Base-by-base conservation (phyloP, 345 rosid genomes). In the Aurinia saxatilis region DNA sequence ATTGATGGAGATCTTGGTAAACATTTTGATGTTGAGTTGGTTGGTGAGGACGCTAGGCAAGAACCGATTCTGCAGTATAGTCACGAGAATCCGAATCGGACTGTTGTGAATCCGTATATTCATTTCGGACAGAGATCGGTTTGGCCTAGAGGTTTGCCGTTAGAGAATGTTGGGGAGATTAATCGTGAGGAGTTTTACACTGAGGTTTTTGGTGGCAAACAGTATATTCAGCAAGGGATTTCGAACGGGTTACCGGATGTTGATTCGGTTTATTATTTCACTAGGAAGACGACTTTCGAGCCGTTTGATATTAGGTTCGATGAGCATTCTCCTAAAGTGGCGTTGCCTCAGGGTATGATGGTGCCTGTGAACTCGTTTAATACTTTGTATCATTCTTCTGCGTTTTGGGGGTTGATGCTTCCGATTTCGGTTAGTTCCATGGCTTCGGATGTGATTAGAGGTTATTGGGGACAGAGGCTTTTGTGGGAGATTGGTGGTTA, bases 81-180 rank as follows among this genome's bases (percentile, higher is more conserved):
- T 63, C 98, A 92, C 48, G 89, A 89, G n/a, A 80, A 85, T 56
- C 82, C 80, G 3, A 85, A 92, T 63, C 77, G 91, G 60, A 83
- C 86, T 55, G 81, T 92, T 14, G 84, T 83, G 17, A 92, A 92
- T 71, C 98, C 98, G 10, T 92, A 89, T 47, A 75, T 92, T 29
- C 98, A 92, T 79, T 92, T 92, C 6, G 98, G 96, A n/a, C 96
- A 92, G 70, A 63, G 98, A 50, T 82, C 98, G 0, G 91, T 92
- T 72, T 92, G 98, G 98, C 98, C 98, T 66, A 80, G 96, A 68
- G 98, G 98, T 40, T 79, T 92, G 74, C 98, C 98, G 7, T 78
- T 86, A 70, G 95, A 92, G 73, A 83, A 86, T 68, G 95, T 92
- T 3, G 93, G 95, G 16, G 93, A 85, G 62, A 76, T 92, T 59